Conservation (phyloP, 345 rosid genomes). For the Alliaria petiolata region DNA sequence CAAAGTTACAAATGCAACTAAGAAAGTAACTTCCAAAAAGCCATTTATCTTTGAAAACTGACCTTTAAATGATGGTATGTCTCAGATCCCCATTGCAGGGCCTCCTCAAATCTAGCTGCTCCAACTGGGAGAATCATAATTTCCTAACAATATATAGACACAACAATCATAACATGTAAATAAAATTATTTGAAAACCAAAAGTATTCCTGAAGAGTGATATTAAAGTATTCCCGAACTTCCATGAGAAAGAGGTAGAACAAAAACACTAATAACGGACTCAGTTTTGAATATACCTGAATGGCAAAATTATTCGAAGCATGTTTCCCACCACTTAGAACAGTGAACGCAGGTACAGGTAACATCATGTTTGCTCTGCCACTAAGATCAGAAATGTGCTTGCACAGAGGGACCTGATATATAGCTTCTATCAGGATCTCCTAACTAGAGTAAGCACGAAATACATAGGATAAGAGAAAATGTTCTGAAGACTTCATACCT, state of each 20-base stretch:
- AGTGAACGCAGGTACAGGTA: slow-evolving; percentile 96
- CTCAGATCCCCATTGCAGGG: slow-evolving; percentile 94
- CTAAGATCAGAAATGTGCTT: slow-evolving; percentile 86
- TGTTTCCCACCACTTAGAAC: slow-evolving; percentile 91
- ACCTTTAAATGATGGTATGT: slow-evolving; percentile 97
- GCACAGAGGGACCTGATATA: slow-evolving; percentile 78
- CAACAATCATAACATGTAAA: not conserved
- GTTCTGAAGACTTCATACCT: slow-evolving; percentile 40
- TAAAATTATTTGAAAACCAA: not conserved
- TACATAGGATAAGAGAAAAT: not conserved
- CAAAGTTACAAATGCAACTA: not conserved
- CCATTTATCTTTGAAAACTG: slow-evolving; percentile 21
- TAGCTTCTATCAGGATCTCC: slow-evolving; percentile 16
- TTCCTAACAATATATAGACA: slow-evolving; percentile 50
- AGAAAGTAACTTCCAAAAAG: slow-evolving; percentile 10
- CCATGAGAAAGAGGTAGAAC: not conserved
- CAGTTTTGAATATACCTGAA: slow-evolving; percentile 56
- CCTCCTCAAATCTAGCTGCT: slow-evolving; percentile 91
- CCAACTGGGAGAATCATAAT: slow-evolving; percentile 90
- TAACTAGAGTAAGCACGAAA: slow-evolving; percentile 1
- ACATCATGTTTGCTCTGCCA: slow-evolving; percentile 55
- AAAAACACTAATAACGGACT: not conserved
- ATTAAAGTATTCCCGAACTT: not conserved
- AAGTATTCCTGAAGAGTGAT: not conserved
- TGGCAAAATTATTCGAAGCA: slow-evolving; percentile 71